A percentile compares a stretch with the other conserved stretches of the same genome.
These are phyloP conservation scores for Bauhinia variegata DNA, from an alignment of 306 rosid species.

Conservation along the genomic window DNA sequence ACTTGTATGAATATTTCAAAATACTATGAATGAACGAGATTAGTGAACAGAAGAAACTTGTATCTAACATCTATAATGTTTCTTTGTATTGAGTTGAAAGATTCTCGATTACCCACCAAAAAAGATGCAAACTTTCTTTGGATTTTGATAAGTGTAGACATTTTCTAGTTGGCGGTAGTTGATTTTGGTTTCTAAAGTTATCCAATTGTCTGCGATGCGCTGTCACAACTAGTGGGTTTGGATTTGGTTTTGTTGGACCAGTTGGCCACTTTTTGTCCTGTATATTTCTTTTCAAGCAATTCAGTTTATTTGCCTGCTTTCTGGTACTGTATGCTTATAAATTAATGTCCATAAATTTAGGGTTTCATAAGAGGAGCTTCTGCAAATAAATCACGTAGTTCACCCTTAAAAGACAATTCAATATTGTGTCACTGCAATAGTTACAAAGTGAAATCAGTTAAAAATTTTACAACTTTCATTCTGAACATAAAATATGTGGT, in stretches of 20 bases:
- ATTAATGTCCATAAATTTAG: not conserved
- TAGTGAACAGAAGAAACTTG: too few relatives aligned
- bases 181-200: conserved; percentile 5
- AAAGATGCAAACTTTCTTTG: too few relatives aligned
- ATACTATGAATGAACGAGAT: too few relatives aligned
- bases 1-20: too few relatives aligned
- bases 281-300: conserved; percentile 15
- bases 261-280: conserved; percentile 70
- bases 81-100: too few relatives aligned
- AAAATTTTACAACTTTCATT: too few relatives aligned
- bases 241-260: conserved; percentile 83
- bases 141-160: not conserved
- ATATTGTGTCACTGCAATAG: not conserved
- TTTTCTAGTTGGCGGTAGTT: conserved; percentile 11
- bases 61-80: too few relatives aligned
- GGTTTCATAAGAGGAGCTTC: not conserved
- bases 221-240: conserved; percentile 77
- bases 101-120: too few relatives aligned
- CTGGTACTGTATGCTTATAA: not conserved
- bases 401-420: conserved; percentile 1
- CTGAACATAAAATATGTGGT: too few relatives aligned
- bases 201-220: conserved; percentile 31
- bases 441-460: too few relatives aligned
- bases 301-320: conserved; percentile 22
- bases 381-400: too few relatives aligned